These are phyloP conservation scores for Tylopilus intermedius DNA, from an alignment of 768 basidiomycete genomes.

Conservation along the genomic window DNA sequence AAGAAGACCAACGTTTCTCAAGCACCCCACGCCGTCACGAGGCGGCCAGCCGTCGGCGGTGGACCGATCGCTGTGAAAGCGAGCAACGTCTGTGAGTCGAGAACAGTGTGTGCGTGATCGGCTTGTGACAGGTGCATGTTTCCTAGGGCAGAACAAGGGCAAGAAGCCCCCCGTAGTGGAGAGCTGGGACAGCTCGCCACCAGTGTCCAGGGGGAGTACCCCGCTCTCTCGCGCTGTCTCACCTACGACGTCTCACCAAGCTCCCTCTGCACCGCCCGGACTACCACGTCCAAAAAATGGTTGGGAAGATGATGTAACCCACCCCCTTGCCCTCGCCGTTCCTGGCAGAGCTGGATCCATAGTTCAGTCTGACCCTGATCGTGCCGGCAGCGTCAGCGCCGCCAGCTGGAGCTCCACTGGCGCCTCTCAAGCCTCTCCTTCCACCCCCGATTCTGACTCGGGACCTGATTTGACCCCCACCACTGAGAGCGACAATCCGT, in stretches of 20 bases:
- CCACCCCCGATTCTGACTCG: conserved; percentile 27
- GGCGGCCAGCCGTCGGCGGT: conserved; percentile 26
- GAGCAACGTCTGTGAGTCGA: conserved; percentile 26
- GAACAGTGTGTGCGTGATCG: too few species aligned
- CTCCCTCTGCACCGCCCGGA: conserved; percentile 10
- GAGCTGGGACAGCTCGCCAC: conserved; percentile 20
- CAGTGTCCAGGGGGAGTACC: conserved; percentile 15
- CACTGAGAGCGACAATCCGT: conserved; percentile 24
- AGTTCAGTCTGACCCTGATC: conserved; percentile 3
- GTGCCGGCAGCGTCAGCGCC: conserved; percentile 7
- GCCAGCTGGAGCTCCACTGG: conserved; percentile 23
- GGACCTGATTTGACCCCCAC: conserved; percentile 21
- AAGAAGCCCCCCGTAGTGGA: conserved; percentile 2
- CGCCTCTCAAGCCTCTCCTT: conserved; percentile 16
- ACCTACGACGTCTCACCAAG: conserved; percentile 3
- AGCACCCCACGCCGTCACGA: conserved; percentile 1
- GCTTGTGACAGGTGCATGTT: neutral
- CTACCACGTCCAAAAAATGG: conserved; percentile 5
- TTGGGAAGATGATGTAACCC: conserved; percentile 7
- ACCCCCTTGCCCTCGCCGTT: conserved; percentile 12
- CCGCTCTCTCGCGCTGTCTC: conserved; percentile 6
- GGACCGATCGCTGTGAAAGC: conserved; percentile 25
- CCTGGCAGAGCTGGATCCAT: neutral
- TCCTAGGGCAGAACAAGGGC: conserved; percentile 15
- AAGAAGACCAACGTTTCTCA: conserved; percentile 14